Percentiles rank a stretch among this genome's conserved stretches.
phyloP scores from a whole-genome alignment of 495 filamentous ascomycete species.

The Aspergillus affinis region DNA sequence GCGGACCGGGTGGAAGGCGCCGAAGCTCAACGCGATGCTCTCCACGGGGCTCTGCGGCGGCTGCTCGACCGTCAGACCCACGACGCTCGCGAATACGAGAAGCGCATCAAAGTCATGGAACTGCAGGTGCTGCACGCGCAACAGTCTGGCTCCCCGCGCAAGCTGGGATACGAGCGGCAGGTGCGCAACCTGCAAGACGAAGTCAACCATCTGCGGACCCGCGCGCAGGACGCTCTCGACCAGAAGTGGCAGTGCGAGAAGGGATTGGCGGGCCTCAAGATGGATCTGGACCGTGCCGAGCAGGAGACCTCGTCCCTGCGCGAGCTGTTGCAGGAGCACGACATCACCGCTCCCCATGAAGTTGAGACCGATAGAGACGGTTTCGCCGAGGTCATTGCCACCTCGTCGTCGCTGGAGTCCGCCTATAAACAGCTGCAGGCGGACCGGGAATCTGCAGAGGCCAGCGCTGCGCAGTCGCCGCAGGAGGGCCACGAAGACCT shows the following conservation, averaged over 20 bases:
- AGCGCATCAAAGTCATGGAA: constrained; percentile 72
- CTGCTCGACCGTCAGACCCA: constrained; percentile 85
- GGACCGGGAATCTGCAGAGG: constrained; percentile 70
- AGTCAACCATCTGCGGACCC: constrained; percentile 77
- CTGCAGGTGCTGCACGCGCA: constrained; percentile 75
- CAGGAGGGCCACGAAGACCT: constrained; percentile 67
- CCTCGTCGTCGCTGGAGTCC: constrained; percentile 71
- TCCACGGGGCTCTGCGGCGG: constrained; percentile 80
- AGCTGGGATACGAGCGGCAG: constrained; percentile 78
- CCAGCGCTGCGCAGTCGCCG: constrained; percentile 61
- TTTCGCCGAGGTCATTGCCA: constrained; percentile 51
- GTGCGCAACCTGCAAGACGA: constrained; percentile 77
- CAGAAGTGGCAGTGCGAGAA: constrained; percentile 97
- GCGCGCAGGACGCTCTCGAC: constrained; percentile 93
- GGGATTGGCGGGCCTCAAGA: constrained; percentile 86
- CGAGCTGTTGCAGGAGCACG: constrained; percentile 79
- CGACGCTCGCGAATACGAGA: constrained; percentile 77
- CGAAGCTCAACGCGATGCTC: constrained; percentile 87
- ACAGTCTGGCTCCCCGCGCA: constrained; percentile 61
- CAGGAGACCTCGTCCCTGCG: constrained; percentile 85
- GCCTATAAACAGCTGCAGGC: constrained; percentile 80
- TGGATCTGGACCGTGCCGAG: constrained; percentile 94
- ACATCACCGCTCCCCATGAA: constrained; percentile 65
- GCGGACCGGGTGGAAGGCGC: constrained; percentile 87
- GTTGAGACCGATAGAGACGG: constrained; percentile 42